Evolutionary conservation across 306 rosid species (phyloP).

Genomic region (Quercus mongolica): DNA sequence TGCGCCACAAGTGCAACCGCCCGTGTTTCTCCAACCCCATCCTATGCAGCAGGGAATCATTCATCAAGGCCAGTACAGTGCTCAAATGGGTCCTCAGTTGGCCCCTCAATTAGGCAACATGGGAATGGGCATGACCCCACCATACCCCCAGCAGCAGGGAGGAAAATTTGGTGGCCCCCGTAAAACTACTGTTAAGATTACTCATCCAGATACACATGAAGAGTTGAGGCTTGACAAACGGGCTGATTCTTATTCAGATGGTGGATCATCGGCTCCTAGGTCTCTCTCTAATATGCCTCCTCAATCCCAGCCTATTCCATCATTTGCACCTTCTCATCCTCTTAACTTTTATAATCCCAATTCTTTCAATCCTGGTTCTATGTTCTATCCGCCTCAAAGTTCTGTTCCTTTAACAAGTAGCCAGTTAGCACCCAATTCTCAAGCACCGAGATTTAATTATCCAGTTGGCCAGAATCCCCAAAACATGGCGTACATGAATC

Average conservation of each 20-base stretch:
- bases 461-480: conserved; percentile 55
- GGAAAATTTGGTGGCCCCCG: conserved; percentile 69
- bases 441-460: conserved; percentile 59
- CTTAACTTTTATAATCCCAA: conserved; percentile 38
- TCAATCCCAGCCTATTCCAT: conserved; percentile 64
- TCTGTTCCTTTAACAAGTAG: conserved; percentile 60
- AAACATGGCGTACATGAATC: conserved; percentile 41
- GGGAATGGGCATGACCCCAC: conserved; percentile 55
- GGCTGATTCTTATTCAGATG: conserved; percentile 56
- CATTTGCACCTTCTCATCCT: conserved; percentile 50
- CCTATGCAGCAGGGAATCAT: conserved; percentile 75
- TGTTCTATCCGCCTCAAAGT: conserved; percentile 37
- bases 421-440: conserved; percentile 64
- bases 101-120: conserved; percentile 65
- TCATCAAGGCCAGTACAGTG: conserved; percentile 62
- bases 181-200: conserved; percentile 77
- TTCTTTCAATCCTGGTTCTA: conserved; percentile 39
- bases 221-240: conserved; percentile 82
- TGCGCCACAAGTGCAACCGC: conserved; percentile 71
- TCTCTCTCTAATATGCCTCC: conserved; percentile 53
- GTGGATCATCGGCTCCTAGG: conserved; percentile 58
- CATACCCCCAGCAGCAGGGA: conserved; percentile 75
- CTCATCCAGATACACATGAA: conserved; percentile 93
- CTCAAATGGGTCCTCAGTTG: conserved; percentile 71
- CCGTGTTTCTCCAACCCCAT: conserved; percentile 70